These are phyloP conservation scores for Candida loeiensis DNA, from an alignment of 805 yeast genomes.

Conservation along the genomic window DNA sequence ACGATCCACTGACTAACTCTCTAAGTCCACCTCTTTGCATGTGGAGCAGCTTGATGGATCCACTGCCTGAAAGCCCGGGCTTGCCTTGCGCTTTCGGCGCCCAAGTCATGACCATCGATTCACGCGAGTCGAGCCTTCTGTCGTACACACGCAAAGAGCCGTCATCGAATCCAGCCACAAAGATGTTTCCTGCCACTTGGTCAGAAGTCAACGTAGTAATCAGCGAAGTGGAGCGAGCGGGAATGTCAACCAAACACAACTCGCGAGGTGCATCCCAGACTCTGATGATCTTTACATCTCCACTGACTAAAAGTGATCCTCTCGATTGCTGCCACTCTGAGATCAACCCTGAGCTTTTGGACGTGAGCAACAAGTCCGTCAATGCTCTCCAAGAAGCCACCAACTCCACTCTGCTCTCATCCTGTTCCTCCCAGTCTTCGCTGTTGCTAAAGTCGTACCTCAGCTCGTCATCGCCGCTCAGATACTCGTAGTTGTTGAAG, in stretches of 20 bases:
- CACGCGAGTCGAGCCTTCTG: conserved; percentile 77
- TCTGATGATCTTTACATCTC: conserved; percentile 88
- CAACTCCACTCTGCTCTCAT: conserved; percentile 43
- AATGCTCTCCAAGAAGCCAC: conserved; percentile 92
- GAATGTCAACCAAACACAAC: conserved; percentile 78
- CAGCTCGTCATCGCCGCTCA: conserved; percentile 5
- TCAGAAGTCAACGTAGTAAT: conserved; percentile 89
- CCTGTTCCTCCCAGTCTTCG: conserved; percentile 19
- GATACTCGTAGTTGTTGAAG: conserved; percentile 47
- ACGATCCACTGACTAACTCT: conserved; percentile 78
- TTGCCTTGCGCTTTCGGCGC: conserved; percentile 25
- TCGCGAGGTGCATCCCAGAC: conserved; percentile 98
- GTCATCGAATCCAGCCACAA: conserved; percentile 91
- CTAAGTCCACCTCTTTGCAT: conserved; percentile 97
- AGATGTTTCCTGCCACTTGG: conserved; percentile 88
- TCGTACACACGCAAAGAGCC: conserved; percentile 88
- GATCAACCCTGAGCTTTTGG: conserved; percentile 76
- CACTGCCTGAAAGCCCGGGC: conserved; percentile 28
- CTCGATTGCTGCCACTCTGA: conserved; percentile 97
- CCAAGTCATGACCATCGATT: conserved; percentile 85
- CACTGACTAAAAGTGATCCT: conserved; percentile 87
- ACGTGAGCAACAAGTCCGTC: conserved; percentile 76
- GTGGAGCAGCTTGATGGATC: conserved; percentile 72
- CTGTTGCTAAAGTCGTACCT: conserved; percentile 4
- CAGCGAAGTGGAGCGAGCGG: conserved; percentile 86